phyloP scores from a whole-genome alignment of 2,329 filamentous ascomycete genomes.

The Tolypocladium cylindrosporum region DNA sequence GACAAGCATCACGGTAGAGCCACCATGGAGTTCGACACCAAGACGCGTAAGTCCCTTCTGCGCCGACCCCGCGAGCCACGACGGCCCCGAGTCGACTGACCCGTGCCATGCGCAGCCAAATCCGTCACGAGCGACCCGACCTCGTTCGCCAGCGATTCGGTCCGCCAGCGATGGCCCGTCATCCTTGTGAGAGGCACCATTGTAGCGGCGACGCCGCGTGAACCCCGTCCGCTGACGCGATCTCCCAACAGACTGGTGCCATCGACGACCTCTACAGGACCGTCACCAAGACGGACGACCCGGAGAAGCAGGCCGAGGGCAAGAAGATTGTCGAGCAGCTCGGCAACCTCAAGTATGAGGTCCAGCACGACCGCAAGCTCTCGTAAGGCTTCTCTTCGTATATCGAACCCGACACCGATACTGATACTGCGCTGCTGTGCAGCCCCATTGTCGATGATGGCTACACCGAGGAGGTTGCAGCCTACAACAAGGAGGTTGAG shows the following conservation, averaged over 20 bases:
- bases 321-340: constrained; percentile 76
- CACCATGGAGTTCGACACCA: constrained; percentile 65
- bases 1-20: neutral
- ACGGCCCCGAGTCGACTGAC: constrained; percentile 2
- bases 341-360: constrained; percentile 81
- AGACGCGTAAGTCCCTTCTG: constrained; percentile 49
- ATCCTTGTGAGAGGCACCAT: constrained; percentile 61
- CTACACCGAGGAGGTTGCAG: constrained; percentile 64
- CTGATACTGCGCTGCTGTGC: constrained; percentile 3
- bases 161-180: constrained; percentile 81
- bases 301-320: constrained; percentile 64
- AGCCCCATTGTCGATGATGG: constrained; percentile 73
- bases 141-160: constrained; percentile 82
- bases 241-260: constrained; percentile 58
- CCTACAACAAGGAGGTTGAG: constrained; percentile 80
- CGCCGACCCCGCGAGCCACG: neutral
- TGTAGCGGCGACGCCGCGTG: too few species aligned
- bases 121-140: constrained; percentile 72
- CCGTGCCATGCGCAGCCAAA: constrained; percentile 42
- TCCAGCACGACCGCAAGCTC: constrained; percentile 77
- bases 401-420: neutral
- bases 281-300: constrained; percentile 46
- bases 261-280: constrained; percentile 91
- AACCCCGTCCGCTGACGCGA: neutral
- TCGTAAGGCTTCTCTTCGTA: constrained; percentile 41